Base-by-base conservation (phyloP, 441 rosid species). In the Hura crepitans region DNA sequence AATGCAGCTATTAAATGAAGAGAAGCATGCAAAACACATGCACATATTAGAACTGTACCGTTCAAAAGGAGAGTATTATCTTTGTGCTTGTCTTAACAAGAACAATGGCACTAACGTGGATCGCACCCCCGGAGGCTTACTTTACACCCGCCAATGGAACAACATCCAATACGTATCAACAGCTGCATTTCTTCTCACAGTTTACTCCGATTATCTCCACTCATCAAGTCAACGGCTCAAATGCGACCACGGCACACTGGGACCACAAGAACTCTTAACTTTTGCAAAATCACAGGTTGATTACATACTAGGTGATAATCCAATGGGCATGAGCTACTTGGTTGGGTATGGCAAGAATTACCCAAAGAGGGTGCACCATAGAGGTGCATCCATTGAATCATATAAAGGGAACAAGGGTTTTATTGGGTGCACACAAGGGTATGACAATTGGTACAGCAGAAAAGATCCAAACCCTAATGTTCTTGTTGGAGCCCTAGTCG, bases 381-480 rank as follows among this genome's bases (percentile, higher is more conserved):
- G 98, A 68, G 98, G 93, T 5, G 93, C 97, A 59, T 94, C 97
- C 0, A 82, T 86, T 0, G 83, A 82, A 63, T 88, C 98, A 20
- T 84, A 81, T 35, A 86, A 84, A 51, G 89, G 74, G 61, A 71
- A 81, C 50, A 84, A 82, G 70, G 97, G 84, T 70, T 91, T 94
- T 76, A 88, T 94, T 27, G 97, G 96, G 80, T 89, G 98, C 79
- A 89, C 89, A 6, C 96, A 94, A 74, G 97, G 98, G n/a, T 91
- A 85, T 66, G 97, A 94, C 50, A 42, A 68, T 53, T 88, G 96
- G 96, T 94, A 85, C 70, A 74, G 78, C 31, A 75, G 83, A 54
- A 51, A 60, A 5, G 91, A 82, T 55, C 85, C 89, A 0, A 92
- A 92, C 79, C 97, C 96, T 4, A 88, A 88, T 73, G 85, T 88